Conservation (phyloP, 1,284 basidiomycete species). For the Heterobasidion irregulare region DNA sequence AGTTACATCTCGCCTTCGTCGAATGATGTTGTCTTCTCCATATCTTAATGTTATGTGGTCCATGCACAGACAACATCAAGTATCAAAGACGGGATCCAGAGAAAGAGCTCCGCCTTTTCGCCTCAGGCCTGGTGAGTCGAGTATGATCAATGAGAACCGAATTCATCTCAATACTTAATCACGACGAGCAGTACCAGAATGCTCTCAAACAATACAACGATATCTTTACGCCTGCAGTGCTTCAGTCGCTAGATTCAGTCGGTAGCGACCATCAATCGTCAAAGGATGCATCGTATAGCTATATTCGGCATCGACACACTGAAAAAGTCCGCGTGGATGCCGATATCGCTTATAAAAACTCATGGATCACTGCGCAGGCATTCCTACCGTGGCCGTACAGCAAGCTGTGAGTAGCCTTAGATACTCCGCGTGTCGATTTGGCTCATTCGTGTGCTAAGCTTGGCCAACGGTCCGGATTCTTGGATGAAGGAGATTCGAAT, state of each 20-base stretch:
- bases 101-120: not conserved
- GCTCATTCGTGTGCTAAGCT: too few relatives aligned
- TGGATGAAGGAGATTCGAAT: too few relatives aligned
- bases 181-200: not conserved
- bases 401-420: too few relatives aligned
- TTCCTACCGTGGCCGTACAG: too few relatives aligned
- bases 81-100: not conserved
- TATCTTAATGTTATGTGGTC: not conserved
- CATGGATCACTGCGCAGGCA: too few relatives aligned
- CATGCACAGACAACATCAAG: not conserved
- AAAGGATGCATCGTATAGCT: not conserved
- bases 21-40: not conserved
- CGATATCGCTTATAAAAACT: not conserved
- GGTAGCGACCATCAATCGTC: not conserved
- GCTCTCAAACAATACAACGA: not conserved
- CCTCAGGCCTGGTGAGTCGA: not conserved
- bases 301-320: not conserved
- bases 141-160: not conserved
- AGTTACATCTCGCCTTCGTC: not conserved
- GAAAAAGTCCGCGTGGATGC: not conserved
- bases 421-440: too few relatives aligned
- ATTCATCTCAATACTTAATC: not conserved
- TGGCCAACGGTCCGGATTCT: too few relatives aligned
- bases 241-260: not conserved
- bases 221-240: not conserved